Conservation (phyloP, 2,329 filamentous ascomycete species). For the Fusarium dlaminii region DNA sequence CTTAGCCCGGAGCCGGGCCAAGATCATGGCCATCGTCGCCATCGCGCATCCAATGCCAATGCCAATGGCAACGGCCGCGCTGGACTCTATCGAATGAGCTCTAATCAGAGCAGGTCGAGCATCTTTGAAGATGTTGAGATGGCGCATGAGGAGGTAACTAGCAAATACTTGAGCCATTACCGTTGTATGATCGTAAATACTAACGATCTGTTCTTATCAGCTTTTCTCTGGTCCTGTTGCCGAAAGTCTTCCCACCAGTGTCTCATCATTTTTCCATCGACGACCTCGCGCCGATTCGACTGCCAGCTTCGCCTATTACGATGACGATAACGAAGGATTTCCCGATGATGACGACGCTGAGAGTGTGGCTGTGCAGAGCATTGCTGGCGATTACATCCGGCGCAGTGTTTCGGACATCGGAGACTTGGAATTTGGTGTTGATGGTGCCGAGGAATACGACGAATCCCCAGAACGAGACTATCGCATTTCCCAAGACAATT, state of each 20-base stretch:
- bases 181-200: neutral
- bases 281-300: slow-evolving; percentile 83
- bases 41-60: slow-evolving; percentile 35
- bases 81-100: slow-evolving; percentile 70
- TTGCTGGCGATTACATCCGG: slow-evolving; percentile 39
- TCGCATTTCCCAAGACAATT: slow-evolving; percentile 54
- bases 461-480: slow-evolving; percentile 54
- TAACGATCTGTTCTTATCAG: slow-evolving; percentile 46
- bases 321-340: slow-evolving; percentile 64
- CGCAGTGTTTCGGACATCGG: slow-evolving; percentile 52
- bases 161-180: neutral
- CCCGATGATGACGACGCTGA: slow-evolving; percentile 47
- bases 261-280: slow-evolving; percentile 90
- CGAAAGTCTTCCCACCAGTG: slow-evolving; percentile 93
- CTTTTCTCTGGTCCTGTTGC: slow-evolving; percentile 92
- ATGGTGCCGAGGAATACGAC: slow-evolving; percentile 53
- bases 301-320: slow-evolving; percentile 90
- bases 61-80: slow-evolving; percentile 15
- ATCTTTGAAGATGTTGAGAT: slow-evolving; percentile 97
- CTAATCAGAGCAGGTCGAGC: slow-evolving; percentile 78
- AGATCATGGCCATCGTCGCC: slow-evolving; percentile 26
- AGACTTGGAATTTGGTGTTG: slow-evolving; percentile 52
- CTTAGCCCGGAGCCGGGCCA: slow-evolving; percentile 26
- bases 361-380: slow-evolving; percentile 40
- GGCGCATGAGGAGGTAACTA: slow-evolving; percentile 87